Percentiles rank a stretch among this genome's conserved stretches.
Conservation (phyloP, 2,329 filamentous ascomycete genomes). For the Penicillium sp. region DNA sequence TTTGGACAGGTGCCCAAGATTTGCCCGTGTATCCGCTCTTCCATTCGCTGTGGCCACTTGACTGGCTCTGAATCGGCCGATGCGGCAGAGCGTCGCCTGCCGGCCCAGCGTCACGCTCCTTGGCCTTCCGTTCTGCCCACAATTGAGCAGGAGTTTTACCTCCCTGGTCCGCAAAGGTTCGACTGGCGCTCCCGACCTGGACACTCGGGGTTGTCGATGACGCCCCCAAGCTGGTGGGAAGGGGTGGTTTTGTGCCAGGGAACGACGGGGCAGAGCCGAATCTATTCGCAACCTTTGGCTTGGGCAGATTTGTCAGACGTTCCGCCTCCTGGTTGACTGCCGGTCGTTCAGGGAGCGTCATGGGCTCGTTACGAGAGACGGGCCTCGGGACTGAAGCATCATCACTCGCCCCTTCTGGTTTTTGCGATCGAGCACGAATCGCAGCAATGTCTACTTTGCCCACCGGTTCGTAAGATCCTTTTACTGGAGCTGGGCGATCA, state of each 20-base stretch:
- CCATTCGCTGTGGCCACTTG: conserved; percentile 75
- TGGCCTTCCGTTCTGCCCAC: conserved; percentile 97
- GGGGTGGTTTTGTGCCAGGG: conserved; percentile 83
- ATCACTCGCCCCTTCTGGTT: conserved; percentile 45
- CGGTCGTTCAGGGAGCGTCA: conserved; percentile 70
- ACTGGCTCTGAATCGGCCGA: conserved; percentile 62
- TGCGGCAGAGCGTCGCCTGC: conserved; percentile 45
- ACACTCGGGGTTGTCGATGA: conserved; percentile 61
- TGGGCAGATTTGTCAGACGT: conserved; percentile 82
- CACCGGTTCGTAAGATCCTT: conserved; percentile 90
- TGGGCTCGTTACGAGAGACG: conserved; percentile 51
- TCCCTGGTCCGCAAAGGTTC: conserved; percentile 90
- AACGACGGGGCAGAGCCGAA: conserved; percentile 75
- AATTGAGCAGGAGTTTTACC: conserved; percentile 96
- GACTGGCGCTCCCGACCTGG: conserved; percentile 73
- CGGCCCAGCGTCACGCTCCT: conserved; percentile 61
- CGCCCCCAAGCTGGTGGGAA: conserved; percentile 67
- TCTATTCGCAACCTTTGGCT: conserved; percentile 91
- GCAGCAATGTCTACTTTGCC: conserved; percentile 97
- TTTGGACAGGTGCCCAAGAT: conserved; percentile 83
- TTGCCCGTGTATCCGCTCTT: conserved; percentile 91
- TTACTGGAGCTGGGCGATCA: conserved; percentile 80
- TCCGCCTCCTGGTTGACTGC: conserved; percentile 72
- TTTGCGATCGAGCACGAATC: conserved; percentile 81
- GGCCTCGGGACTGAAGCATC: conserved; percentile 46